Evolutionary conservation across 495 filamentous ascomycete genomes (phyloP), one percentile per base, ranked within the genome.

Genomic region (Tuber umbilicatum): DNA sequence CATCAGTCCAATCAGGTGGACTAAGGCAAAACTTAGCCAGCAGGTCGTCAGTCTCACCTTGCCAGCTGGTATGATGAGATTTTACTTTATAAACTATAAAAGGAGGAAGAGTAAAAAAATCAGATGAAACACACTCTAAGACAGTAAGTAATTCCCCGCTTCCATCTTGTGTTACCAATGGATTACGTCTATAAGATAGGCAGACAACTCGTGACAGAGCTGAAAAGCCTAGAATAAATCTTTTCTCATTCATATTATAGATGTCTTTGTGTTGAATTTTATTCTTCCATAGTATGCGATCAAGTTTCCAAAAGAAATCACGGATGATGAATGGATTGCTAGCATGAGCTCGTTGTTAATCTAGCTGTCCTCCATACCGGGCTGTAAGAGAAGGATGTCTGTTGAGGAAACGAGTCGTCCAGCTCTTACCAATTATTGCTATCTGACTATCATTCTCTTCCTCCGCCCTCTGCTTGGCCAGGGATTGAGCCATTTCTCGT

Each of bases 171-270:
- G 27, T 72, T 14, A 72, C 42, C 14, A 37, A 60, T 50, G 39
- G 43, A 38, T 41, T 43, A 2, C 38, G 39, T 6, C 37, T 23
- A 21, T 37, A 50, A 0, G 5, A n/a, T 14, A 1, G 10, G 1
- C 40, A 23, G 38, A 73, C 41, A 19, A 73, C 45, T 21, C 23
- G 50, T 1, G n/a, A 35, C 2, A 7, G 23, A 5, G n/a, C 23
- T 23, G 71, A 35, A 55, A 55, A 35, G 6, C 47, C 1, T 2
- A 74, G 5, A 19, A 64, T 31, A 50, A 74, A 74, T n/a, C 67
- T 68, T 50, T 74, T 74, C 27, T 74, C 68, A n/a, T 73, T 31
- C 68, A 70, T 74, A n/a, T 74, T 70, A n/a, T 50, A 70, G 2
- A 2, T 7, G n/a, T n/a, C n/a, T n/a, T n/a, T n/a, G n/a, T n/a